A percentile compares a stretch with the other conserved stretches of the same genome.
Evolutionary conservation across 2,329 filamentous ascomycete species (phyloP).

Genomic region (Zymoseptoria pseudotritici): DNA sequence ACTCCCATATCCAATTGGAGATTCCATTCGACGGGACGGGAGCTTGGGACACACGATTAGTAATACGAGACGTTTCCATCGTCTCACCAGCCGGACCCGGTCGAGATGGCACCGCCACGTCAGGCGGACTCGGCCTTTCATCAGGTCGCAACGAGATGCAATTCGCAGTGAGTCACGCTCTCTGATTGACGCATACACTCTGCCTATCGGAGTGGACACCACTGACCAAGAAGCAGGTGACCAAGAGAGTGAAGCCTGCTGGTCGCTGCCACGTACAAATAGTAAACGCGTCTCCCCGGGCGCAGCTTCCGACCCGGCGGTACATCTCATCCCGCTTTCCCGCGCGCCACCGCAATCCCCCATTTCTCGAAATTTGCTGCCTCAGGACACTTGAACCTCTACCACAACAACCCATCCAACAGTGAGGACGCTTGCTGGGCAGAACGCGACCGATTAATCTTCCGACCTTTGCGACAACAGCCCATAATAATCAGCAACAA

Average conservation of each 20-base stretch:
- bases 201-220: neutral
- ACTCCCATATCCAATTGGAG: no score
- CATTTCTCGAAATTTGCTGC: conserved; percentile 2
- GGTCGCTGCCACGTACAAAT: neutral
- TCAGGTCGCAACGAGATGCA: neutral
- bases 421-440: neutral
- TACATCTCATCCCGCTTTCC: neutral
- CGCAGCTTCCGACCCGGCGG: neutral
- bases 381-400: conserved; percentile 1
- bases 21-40: no score
- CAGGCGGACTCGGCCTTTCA: neutral
- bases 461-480: no score
- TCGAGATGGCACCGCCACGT: neutral
- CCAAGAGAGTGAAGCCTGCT: neutral
- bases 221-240: neutral
- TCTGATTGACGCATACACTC: neutral
- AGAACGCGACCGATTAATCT: neutral
- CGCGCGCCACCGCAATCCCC: neutral
- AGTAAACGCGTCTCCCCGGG: neutral
- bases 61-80: neutral
- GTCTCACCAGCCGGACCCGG: neutral
- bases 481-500: no score
- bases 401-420: neutral
- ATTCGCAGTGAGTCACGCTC: neutral
- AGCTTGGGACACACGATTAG: no score